Base-by-base conservation (phyloP, 106 monocot genomes). In the Platanthera guangdongensis region DNA sequence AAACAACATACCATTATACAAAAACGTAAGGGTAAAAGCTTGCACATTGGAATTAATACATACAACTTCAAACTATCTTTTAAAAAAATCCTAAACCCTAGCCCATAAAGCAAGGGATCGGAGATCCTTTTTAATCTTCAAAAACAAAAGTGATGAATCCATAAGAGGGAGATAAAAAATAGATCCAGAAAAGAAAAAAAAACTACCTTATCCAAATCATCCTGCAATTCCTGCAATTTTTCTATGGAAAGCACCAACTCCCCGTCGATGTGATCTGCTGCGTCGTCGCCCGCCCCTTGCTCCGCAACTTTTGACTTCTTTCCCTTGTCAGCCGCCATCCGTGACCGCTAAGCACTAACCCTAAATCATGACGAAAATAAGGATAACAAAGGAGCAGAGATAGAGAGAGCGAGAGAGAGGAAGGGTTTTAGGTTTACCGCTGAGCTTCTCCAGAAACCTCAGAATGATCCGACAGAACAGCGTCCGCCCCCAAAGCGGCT, bases 191-290 rank as follows among this genome's bases (percentile, higher is more conserved):
- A 12, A 57, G 11, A 57, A 57, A 57, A 57, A 18, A 0, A 13
- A 21, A 14, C 60, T 77, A 90, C 90, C 87, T 81, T 90, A 76
- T 90, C 90, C 70, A 90, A 78, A 63, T 90, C 87, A 52, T 87
- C 90, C 54, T 90, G 90, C 50, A 87, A 78, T 84, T 90, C 90
- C 90, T 90, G 87, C 9, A 90, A 74, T 75, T 83, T 87, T 84
- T 90, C 87, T 19, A 90, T 90, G 71, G 87, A 90, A 52, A 90
- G 82, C 16, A 90, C 90, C 54, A 90, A 81, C 74, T 87, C 90
- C 9, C 87, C 83, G 68, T 90, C 87, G 62, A 90, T 79, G 73
- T 87, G 84, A 10, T 90, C 90, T 7, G 67, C 39, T 5, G 60
- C 16, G 7, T 85, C 87, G 28, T 87, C 79, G 47, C 79, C 84